Evolutionary conservation across 106 monocot genomes (phyloP).

Genomic region (Platanthera guangdongensis): DNA sequence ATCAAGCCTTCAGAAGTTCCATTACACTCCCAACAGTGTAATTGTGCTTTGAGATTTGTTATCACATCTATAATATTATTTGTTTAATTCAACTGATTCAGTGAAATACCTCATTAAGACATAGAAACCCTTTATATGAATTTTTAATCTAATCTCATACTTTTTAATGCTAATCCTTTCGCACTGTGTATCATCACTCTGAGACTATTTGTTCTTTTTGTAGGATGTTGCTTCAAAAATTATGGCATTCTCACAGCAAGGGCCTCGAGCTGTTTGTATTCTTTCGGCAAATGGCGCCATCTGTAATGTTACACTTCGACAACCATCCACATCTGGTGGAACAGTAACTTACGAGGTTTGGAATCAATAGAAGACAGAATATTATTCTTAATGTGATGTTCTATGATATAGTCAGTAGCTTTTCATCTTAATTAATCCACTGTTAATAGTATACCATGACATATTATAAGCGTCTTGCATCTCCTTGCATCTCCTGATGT

Average conservation of each 20-base stretch:
- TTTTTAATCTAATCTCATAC: not conserved
- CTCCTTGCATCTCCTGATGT: too few relatives aligned
- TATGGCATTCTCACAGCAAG: constrained; percentile 20
- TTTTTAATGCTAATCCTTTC: not conserved
- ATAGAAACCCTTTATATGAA: not conserved
- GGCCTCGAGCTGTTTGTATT: constrained; percentile 15
- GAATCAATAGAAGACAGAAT: too few relatives aligned
- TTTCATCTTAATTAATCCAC: not conserved
- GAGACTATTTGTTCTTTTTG: not conserved
- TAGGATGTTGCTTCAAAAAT: constrained; percentile 23
- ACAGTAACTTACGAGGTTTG: constrained; percentile 20
- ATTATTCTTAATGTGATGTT: not conserved
- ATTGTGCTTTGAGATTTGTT: not conserved
- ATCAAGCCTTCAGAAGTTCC: not conserved
- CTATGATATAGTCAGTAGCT: not conserved
- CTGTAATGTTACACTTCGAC: constrained; percentile 18
- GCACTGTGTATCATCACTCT: not conserved
- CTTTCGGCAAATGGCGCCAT: constrained; percentile 21
- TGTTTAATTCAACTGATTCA: not conserved
- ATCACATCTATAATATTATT: not conserved
- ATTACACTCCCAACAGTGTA: not conserved
- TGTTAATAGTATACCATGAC: not conserved
- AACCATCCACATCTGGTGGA: constrained; percentile 17
- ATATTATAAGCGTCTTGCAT: not conserved
- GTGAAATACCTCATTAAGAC: not conserved